Evolutionary conservation across 768 basidiomycete genomes (phyloP), one percentile per base, ranked within the genome.

Genomic region (Pisolithus sp.): DNA sequence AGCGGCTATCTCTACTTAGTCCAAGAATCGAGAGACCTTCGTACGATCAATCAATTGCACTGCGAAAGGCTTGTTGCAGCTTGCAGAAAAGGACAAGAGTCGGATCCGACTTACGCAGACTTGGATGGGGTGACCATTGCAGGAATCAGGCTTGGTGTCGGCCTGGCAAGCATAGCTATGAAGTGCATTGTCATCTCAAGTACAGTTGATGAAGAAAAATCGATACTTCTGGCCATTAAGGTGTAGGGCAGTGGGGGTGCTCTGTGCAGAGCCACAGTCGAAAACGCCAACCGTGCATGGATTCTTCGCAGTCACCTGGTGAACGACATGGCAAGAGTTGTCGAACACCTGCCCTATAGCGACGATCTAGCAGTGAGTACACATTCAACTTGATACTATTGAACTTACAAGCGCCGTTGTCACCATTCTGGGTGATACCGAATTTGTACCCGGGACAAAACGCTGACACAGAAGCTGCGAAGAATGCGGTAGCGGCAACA

Each of bases 201-300:
- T 38, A 4, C 31, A 41, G 15, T 17, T 23, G 21, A 13, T 18
- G 2, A 3, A 6, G 15, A 21, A 40, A 18, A 4, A 6, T 26
- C 10, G 24, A 49, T 12, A 39, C 48, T 39, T 41, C 2, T 39
- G 38, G 10, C 39, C 48, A 9, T 49, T 10, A 8, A 49, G 38
- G 48, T 49, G 36, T n/a, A 61, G 57, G 5, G 57, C 58, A 18
- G 53, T 60, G 49, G 58, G 59, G 5, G 63, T 59, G 45, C 68
- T 54, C 7, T 67, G 69, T 21, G 65, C 49, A 18, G 67, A 54
- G 21, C 58, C 59, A 53, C 65, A 69, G 2, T 61, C 65, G 41
- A 70, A 70, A 7, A 61, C 66, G 7, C 65, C 62, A 46, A 57
- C 26, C 20, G 36, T 54, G 61, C 69, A 70, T 0, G 68, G 67